Evolutionary conservation across 192 early-diverging fungal species (phyloP).

Genomic region (Martensiomyces pterosporus): DNA sequence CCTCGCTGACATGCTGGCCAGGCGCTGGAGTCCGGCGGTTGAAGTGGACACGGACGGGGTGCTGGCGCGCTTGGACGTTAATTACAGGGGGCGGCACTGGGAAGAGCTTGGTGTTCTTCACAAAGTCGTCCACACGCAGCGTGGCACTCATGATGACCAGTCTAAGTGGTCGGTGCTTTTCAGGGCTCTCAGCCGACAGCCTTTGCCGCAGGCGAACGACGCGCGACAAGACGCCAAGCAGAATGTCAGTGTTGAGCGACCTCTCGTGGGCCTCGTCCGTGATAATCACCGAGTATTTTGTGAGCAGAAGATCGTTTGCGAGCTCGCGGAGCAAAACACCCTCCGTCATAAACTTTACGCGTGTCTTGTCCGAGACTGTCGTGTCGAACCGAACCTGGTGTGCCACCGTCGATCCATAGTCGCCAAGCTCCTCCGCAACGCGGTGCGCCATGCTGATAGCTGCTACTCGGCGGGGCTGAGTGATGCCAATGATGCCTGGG

Average conservation of each 20-base stretch:
- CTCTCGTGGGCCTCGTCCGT: constrained; percentile 99
- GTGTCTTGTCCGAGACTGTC: constrained; percentile 65
- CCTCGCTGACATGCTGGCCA: constrained; percentile 83
- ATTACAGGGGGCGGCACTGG: constrained; percentile 75
- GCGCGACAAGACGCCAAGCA: constrained; percentile 94
- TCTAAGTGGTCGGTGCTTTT: constrained; percentile 67
- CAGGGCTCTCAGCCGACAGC: constrained; percentile 21
- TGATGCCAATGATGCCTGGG: constrained; percentile 94
- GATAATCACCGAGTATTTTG: constrained; percentile 92
- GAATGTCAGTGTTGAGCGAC: constrained; percentile 94
- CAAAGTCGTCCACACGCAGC: constrained; percentile 95
- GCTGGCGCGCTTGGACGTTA: constrained; percentile 89
- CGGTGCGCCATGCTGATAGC: constrained; percentile 95
- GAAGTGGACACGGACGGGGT: constrained; percentile 84
- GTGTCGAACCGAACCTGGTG: constrained; percentile 90
- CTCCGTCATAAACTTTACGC: constrained; percentile 99
- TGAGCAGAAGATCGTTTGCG: constrained; percentile 78
- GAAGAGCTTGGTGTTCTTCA: constrained; percentile 77
- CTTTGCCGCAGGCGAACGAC: constrained; percentile 78
- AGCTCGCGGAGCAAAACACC: constrained; percentile 97
- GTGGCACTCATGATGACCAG: constrained; percentile 99
- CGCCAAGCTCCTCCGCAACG: constrained; percentile 85
- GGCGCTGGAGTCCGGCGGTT: constrained; percentile 80
- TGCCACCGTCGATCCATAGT: constrained; percentile 58
- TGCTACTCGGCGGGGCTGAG: constrained; percentile 96